A percentile compares a stretch with the other conserved stretches of the same genome.
Evolutionary conservation across 1,284 basidiomycete species (phyloP).

Genomic region (Waitea zeae): DNA sequence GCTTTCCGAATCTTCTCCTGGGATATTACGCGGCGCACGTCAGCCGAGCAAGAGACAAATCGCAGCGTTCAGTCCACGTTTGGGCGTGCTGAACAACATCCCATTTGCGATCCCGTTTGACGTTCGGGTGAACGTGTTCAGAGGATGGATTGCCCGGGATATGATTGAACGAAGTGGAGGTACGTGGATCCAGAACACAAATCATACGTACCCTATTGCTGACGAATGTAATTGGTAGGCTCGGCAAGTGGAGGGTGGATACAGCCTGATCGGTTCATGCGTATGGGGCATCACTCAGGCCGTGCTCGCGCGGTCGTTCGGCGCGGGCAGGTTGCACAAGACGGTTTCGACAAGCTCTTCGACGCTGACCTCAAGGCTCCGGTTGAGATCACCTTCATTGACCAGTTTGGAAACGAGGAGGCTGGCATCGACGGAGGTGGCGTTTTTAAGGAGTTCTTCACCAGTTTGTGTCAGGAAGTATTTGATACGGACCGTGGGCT

Average conservation of each 20-base stretch:
- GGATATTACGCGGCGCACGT: constrained; percentile 28
- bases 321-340: constrained; percentile 64
- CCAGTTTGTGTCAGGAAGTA: constrained; percentile 78
- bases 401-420: constrained; percentile 79
- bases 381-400: constrained; percentile 80
- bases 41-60: constrained; percentile 51
- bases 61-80: constrained; percentile 63
- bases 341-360: constrained; percentile 71
- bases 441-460: constrained; percentile 96
- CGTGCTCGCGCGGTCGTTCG: constrained; percentile 48
- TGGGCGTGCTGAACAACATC: constrained; percentile 89
- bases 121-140: constrained; percentile 78
- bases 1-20: constrained; percentile 25
- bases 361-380: constrained; percentile 66
- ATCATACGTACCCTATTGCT: too few relatives aligned
- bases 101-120: constrained; percentile 95
- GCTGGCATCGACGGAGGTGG: constrained; percentile 93
- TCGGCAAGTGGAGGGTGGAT: too few relatives aligned
- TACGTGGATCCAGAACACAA: too few relatives aligned
- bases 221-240: too few relatives aligned
- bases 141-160: constrained; percentile 64
- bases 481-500: constrained; percentile 91
- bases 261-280: constrained; percentile 7
- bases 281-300: constrained; percentile 9
- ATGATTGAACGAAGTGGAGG: too few relatives aligned